phyloP scores from a whole-genome alignment of 2,329 filamentous ascomycete genomes.

The Drechslerella coelobrocha region DNA sequence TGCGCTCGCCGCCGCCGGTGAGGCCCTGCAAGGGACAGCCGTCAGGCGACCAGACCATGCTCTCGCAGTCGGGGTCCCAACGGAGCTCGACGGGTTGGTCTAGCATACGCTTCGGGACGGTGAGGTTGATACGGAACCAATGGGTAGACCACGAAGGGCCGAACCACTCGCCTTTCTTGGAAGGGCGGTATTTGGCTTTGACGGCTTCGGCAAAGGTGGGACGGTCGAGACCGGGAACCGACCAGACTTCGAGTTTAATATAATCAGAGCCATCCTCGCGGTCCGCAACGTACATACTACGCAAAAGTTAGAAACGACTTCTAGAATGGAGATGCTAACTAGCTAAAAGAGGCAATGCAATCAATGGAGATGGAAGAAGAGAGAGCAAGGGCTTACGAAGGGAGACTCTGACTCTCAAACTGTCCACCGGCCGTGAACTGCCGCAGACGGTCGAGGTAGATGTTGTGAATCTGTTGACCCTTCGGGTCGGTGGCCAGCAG shows the following conservation, averaged over 20 bases:
- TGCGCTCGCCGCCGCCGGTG: constrained; percentile 84
- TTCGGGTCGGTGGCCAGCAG: constrained; percentile 61
- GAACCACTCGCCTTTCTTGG: constrained; percentile 78
- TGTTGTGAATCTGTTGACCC: constrained; percentile 81
- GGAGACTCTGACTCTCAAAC: constrained; percentile 76
- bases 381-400: constrained; percentile 65
- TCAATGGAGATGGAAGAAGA: constrained; percentile 1
- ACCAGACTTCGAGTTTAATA: constrained; percentile 85
- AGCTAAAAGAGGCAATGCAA: constrained; percentile 9
- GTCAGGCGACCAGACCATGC: constrained; percentile 88
- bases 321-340: constrained; percentile 5
- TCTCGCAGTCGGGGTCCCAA: constrained; percentile 95
- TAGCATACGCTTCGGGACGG: constrained; percentile 73
- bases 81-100: constrained; percentile 89
- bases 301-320: constrained; percentile 44
- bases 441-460: constrained; percentile 82
- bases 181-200: constrained; percentile 72
- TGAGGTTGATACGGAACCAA: constrained; percentile 88
- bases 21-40: constrained; percentile 91
- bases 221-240: constrained; percentile 77
- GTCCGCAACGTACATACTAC: constrained; percentile 48
- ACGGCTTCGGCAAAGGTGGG: constrained; percentile 85
- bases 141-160: constrained; percentile 97
- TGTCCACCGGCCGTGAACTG: constrained; percentile 82
- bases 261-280: constrained; percentile 72